Base-by-base conservation (phyloP, 805 yeast genomes). In the Candida coquimbonensis region DNA sequence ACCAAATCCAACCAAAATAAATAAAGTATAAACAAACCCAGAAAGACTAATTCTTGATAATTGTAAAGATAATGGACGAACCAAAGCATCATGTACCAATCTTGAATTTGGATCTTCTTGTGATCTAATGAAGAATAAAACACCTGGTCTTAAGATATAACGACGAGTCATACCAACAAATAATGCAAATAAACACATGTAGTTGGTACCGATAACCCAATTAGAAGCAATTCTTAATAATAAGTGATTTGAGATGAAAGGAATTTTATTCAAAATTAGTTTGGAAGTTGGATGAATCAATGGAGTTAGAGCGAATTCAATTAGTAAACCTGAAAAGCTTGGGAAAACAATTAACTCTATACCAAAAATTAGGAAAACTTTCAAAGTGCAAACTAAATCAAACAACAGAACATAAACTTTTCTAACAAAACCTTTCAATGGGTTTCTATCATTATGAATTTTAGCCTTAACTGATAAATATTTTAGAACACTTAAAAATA, bases 91-190 rank as follows among this genome's bases (percentile, higher is more conserved):
- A 53, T 88, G 91, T 37, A 91, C 74, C 12, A 93, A 76, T 53
- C 91, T 79, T 39, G 88, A 81, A 54, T 87, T 84, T 36, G 96
- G 96, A 60, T 93, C 97, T 55, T 89, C 96, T 5, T 96, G 96
- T 21, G 96, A 88, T 55, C 96, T 76, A 49, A 93, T 85, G 67
- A 93, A 93, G 62, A 80, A 93, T 40, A 93, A 69, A 9, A 87
- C 96, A 12, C 99, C 99, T 0, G 85, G 83, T 46, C 99, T 75
- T 48, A 91, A 72, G 36, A 88, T 80, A 48, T 70, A 66, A 39
- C 75, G 68, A 50, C 99, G 73, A 19, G 82, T 74, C 89, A 89
- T 83, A 17, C 95, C 86, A 29, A 91, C 89, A 64, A 80, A 91
- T 41, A 84, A 67, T 1, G 97, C 96, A 67, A 93, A 81, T 55